These are phyloP conservation scores for Verruconis gallopava DNA, from an alignment of 2,329 filamentous ascomycete species.

Conservation along the genomic window DNA sequence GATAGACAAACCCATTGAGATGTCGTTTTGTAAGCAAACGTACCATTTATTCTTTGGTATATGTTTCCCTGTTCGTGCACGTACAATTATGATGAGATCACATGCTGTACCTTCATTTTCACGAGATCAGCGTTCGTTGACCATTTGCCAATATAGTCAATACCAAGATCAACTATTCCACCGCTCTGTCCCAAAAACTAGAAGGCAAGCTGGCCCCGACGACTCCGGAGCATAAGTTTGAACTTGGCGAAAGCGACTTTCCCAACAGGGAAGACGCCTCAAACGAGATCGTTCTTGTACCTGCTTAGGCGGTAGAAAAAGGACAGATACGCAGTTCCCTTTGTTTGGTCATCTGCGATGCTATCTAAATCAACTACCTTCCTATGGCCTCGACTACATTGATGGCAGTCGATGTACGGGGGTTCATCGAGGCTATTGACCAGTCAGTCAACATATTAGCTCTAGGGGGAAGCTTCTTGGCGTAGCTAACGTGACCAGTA, in stretches of 20 bases:
- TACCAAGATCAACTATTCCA: background rate
- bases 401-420: slow-evolving; percentile 21
- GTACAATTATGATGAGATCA: background rate
- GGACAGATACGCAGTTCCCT: background rate
- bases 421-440: too few relatives aligned
- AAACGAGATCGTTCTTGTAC: background rate
- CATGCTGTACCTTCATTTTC: background rate
- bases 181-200: background rate
- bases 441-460: too few relatives aligned
- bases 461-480: too few relatives aligned
- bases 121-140: too few relatives aligned
- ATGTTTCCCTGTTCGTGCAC: background rate
- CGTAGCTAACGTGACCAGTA: too few relatives aligned
- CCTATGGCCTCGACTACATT: slow-evolving; percentile 17
- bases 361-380: background rate
- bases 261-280: background rate
- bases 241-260: background rate
- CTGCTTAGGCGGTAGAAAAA: background rate
- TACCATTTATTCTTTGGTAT: background rate
- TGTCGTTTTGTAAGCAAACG: background rate
- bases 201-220: background rate
- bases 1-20: background rate
- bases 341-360: background rate
- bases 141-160: background rate
- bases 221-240: background rate